A percentile compares a stretch with the other conserved stretches of the same genome.
Conservation (phyloP, 768 basidiomycete genomes). For the Suillus placidus region DNA sequence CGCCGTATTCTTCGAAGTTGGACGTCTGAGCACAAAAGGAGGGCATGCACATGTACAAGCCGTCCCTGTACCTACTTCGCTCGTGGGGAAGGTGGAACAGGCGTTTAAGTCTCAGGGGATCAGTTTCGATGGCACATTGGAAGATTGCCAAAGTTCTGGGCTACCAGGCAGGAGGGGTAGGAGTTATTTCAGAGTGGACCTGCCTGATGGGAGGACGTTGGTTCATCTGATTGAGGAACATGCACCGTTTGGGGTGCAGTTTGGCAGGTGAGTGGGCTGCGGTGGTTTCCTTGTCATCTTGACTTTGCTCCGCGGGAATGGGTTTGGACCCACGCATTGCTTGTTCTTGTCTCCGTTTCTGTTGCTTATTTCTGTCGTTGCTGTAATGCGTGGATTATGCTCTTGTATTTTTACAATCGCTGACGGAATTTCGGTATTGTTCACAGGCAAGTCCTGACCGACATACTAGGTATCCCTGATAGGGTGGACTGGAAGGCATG, state of each 20-base stretch:
- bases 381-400: neutral
- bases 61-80: constrained; percentile 70
- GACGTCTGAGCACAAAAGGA: constrained; percentile 78
- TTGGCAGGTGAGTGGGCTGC: constrained; percentile 73
- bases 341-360: neutral
- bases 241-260: constrained; percentile 85
- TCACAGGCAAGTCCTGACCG: constrained; percentile 76
- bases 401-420: constrained; percentile 2
- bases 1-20: constrained; percentile 87
- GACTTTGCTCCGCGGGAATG: neutral
- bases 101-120: constrained; percentile 70
- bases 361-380: neutral
- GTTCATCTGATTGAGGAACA: constrained; percentile 83
- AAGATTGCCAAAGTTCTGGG: constrained; percentile 46
- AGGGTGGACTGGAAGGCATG: constrained; percentile 94
- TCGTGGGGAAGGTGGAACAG: constrained; percentile 65
- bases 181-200: constrained; percentile 89
- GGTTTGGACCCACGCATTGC: neutral
- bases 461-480: constrained; percentile 73
- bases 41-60: constrained; percentile 95
- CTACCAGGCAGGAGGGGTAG: constrained; percentile 18
- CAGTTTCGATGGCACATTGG: constrained; percentile 71
- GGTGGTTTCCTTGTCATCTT: neutral
- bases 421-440: constrained; percentile 14
- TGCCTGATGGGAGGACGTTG: constrained; percentile 84